A percentile compares a stretch with the other conserved stretches of the same genome.
phyloP scores from a whole-genome alignment of 331 rosid genomes.

The Malus hybrid region DNA sequence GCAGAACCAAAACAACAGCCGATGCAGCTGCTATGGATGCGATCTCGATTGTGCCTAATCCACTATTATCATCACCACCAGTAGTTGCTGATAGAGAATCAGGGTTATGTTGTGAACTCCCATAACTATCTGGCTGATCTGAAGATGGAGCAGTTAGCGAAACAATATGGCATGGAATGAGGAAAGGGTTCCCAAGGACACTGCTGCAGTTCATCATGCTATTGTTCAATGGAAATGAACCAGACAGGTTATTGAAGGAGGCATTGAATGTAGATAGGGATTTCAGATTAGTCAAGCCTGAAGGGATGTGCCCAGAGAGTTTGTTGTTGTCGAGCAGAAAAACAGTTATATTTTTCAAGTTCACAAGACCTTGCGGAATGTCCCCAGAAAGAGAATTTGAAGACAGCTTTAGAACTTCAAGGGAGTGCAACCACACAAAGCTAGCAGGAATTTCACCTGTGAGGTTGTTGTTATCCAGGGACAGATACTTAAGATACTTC shows the following conservation, averaged over 20 bases:
- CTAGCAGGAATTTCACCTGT: slow-evolving; percentile 32
- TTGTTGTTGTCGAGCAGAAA: slow-evolving; percentile 30
- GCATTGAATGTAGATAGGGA: slow-evolving; percentile 22
- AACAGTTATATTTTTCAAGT: slow-evolving; percentile 25
- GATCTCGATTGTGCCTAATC: slow-evolving; percentile 25
- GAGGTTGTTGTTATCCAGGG: slow-evolving; percentile 33
- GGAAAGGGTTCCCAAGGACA: slow-evolving; percentile 20
- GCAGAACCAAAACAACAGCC: slow-evolving; percentile 22
- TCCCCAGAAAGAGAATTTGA: slow-evolving; percentile 29
- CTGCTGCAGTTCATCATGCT: slow-evolving; percentile 24
- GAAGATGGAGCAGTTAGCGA: slow-evolving; percentile 5
- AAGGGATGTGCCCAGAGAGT: slow-evolving; percentile 25
- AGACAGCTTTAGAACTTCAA: slow-evolving; percentile 32
- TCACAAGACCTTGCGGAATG: slow-evolving; percentile 27
- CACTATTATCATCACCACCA: neutral
- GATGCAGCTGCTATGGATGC: slow-evolving; percentile 35
- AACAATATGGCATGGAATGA: slow-evolving; percentile 17
- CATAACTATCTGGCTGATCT: neutral
- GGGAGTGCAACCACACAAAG: slow-evolving; percentile 21
- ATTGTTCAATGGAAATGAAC: slow-evolving; percentile 21
- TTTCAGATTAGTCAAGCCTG: slow-evolving; percentile 15
- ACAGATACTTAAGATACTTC: slow-evolving; percentile 31
- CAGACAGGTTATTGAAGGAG: slow-evolving; percentile 30
- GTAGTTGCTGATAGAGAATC: neutral
- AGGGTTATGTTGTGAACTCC: neutral